These are phyloP conservation scores for Penicillium pancosmium DNA, from an alignment of 495 filamentous ascomycete species.

Conservation along the genomic window DNA sequence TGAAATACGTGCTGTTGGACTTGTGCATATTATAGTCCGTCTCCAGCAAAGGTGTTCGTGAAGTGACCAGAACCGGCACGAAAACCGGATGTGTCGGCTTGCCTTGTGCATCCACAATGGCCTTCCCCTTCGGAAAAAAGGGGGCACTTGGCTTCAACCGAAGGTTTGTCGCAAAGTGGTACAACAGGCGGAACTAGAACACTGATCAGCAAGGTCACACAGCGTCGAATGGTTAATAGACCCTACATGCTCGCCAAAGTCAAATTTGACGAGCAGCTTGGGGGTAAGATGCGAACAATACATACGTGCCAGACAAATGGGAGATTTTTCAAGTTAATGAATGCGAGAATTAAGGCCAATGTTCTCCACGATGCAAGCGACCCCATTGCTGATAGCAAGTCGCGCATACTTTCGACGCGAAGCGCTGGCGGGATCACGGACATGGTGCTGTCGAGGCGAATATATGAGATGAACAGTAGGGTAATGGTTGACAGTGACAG, in stretches of 20 bases:
- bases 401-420: slow-evolving; percentile 28
- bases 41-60: slow-evolving; percentile 59
- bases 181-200: slow-evolving; percentile 51
- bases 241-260: background rate
- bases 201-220: slow-evolving; percentile 21
- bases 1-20: slow-evolving; percentile 75
- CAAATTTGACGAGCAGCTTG: background rate
- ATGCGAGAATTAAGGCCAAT: slow-evolving; percentile 54
- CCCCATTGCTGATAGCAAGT: slow-evolving; percentile 25
- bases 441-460: background rate
- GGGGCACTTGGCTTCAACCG: slow-evolving; percentile 45
- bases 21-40: slow-evolving; percentile 74
- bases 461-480: background rate
- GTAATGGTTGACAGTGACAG: background rate
- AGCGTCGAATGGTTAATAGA: background rate
- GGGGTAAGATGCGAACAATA: slow-evolving; percentile 9
- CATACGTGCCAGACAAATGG: slow-evolving; percentile 68
- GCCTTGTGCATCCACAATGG: slow-evolving; percentile 33
- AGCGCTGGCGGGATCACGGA: slow-evolving; percentile 11
- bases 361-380: slow-evolving; percentile 53
- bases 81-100: slow-evolving; percentile 56
- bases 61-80: slow-evolving; percentile 51
- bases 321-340: slow-evolving; percentile 64
- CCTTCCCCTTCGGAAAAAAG: slow-evolving; percentile 36
- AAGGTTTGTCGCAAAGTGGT: slow-evolving; percentile 53